These are phyloP conservation scores for Triglochin maritima DNA, from an alignment of 106 monocot genomes.

Conservation along the genomic window DNA sequence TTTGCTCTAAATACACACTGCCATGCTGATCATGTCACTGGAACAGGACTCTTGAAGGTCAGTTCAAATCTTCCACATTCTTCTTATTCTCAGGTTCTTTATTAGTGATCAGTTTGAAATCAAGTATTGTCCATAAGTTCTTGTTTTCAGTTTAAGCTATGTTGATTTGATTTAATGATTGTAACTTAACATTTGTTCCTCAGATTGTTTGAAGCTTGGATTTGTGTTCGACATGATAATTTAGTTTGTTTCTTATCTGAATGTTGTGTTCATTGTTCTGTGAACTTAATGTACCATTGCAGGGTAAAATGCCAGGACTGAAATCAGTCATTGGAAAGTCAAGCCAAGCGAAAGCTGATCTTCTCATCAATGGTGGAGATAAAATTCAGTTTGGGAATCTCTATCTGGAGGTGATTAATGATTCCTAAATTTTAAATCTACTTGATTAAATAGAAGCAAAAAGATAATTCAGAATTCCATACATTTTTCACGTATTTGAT, in stretches of 20 bases:
- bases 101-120: too few species aligned
- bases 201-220: too few species aligned
- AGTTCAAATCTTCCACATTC: too few species aligned
- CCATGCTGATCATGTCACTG: constrained; percentile 95
- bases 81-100: too few species aligned
- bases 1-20: constrained; percentile 95
- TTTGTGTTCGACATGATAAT: too few species aligned
- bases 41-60: constrained; percentile 89
- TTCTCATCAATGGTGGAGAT: constrained; percentile 56
- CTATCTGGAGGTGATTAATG: constrained; percentile 57
- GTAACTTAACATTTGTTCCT: too few species aligned
- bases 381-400: constrained; percentile 75
- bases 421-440: background rate
- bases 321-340: constrained; percentile 73
- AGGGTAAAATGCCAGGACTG: constrained; percentile 64
- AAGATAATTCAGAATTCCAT: too few species aligned
- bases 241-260: background rate
- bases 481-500: too few species aligned
- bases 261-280: background rate
- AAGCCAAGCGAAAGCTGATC: constrained; percentile 77
- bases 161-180: too few species aligned
- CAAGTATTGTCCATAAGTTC: background rate
- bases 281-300: constrained; percentile 10
- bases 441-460: too few species aligned
- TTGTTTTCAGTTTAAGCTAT: background rate